A percentile compares a stretch with the other conserved stretches of the same genome.
Evolutionary conservation across 495 filamentous ascomycete species (phyloP).

Genomic region (Penicillium canariense): DNA sequence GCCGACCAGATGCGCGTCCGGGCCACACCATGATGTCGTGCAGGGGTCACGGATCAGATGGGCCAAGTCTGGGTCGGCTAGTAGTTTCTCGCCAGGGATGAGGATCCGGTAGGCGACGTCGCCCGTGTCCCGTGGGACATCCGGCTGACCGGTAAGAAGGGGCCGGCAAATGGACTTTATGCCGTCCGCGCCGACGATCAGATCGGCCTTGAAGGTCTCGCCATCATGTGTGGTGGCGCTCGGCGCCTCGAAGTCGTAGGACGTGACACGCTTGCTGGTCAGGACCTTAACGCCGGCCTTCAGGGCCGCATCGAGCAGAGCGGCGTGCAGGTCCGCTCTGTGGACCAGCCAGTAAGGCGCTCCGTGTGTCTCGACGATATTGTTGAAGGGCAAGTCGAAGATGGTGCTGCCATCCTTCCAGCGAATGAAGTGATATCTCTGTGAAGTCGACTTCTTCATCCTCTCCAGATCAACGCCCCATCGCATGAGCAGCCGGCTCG

Average conservation of each 20-base stretch:
- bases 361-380: slow-evolving; percentile 41
- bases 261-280: neutral
- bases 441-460: slow-evolving; percentile 9
- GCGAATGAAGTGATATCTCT: slow-evolving; percentile 19
- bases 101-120: slow-evolving; percentile 62
- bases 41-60: slow-evolving; percentile 23
- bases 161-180: slow-evolving; percentile 50
- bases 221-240: neutral
- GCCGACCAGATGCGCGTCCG: slow-evolving; percentile 53
- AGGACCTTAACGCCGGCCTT: slow-evolving; percentile 12
- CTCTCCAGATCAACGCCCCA: slow-evolving; percentile 10
- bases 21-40: slow-evolving; percentile 43
- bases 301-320: slow-evolving; percentile 37
- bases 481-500: slow-evolving; percentile 41
- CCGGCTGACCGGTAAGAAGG: slow-evolving; percentile 39
- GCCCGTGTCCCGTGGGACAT: slow-evolving; percentile 38
- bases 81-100: slow-evolving; percentile 48
- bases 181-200: slow-evolving; percentile 12
- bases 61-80: slow-evolving; percentile 42
- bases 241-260: slow-evolving; percentile 4
- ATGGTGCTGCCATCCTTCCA: slow-evolving; percentile 35
- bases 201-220: slow-evolving; percentile 1
- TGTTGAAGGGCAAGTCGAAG: slow-evolving; percentile 26
- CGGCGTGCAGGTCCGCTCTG: slow-evolving; percentile 52
- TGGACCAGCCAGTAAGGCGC: slow-evolving; percentile 55